phyloP scores from a whole-genome alignment of 495 filamentous ascomycete genomes.

The Aspergillus sparsus region DNA sequence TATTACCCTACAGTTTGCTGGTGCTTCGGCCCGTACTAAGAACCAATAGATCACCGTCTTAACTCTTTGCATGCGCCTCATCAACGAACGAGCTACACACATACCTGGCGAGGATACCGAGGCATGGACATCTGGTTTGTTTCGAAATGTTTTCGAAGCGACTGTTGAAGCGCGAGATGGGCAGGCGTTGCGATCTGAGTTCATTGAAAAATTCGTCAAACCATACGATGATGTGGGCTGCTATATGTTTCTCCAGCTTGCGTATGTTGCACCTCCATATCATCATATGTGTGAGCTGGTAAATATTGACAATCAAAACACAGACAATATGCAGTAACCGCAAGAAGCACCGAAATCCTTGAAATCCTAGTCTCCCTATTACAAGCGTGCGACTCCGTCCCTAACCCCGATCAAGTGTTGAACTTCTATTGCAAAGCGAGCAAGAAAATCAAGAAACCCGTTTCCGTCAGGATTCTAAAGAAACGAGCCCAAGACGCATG shows the following conservation, averaged over 20 bases:
- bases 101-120: slow-evolving; percentile 59
- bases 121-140: slow-evolving; percentile 63
- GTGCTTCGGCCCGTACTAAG: slow-evolving; percentile 23
- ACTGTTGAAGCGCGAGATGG: slow-evolving; percentile 59
- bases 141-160: slow-evolving; percentile 61
- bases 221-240: slow-evolving; percentile 83
- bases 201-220: slow-evolving; percentile 73
- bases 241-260: slow-evolving; percentile 69
- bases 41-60: slow-evolving; percentile 58
- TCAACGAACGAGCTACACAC: slow-evolving; percentile 73
- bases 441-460: slow-evolving; percentile 58
- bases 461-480: slow-evolving; percentile 45
- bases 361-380: slow-evolving; percentile 64
- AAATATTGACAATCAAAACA: background rate
- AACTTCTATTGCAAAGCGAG: slow-evolving; percentile 68
- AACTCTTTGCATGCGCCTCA: slow-evolving; percentile 76
- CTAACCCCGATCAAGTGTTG: slow-evolving; percentile 61
- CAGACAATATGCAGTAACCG: slow-evolving; percentile 38
- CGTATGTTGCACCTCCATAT: slow-evolving; percentile 49
- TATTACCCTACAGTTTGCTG: background rate
- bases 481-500: slow-evolving; percentile 77
- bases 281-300: background rate
- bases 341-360: slow-evolving; percentile 41
- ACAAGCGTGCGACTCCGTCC: slow-evolving; percentile 62
- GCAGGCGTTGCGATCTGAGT: slow-evolving; percentile 64